A percentile compares a stretch with the other conserved stretches of the same genome.
Evolutionary conservation across 2,329 filamentous ascomycete genomes (phyloP).

Genomic region (Beauveria rudraprayagi): DNA sequence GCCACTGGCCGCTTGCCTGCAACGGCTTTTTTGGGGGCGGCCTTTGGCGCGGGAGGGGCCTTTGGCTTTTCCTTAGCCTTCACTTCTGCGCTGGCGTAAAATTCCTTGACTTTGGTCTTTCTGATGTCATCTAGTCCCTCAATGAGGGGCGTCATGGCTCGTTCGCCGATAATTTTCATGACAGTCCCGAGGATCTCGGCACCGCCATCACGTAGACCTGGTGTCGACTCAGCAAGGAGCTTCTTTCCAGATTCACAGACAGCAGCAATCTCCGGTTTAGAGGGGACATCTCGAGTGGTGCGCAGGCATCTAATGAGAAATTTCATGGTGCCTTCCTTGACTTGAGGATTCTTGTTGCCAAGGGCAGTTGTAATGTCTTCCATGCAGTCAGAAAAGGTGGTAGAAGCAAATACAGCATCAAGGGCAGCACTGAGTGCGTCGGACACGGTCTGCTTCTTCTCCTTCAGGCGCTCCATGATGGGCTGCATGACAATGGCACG

Average conservation of each 20-base stretch:
- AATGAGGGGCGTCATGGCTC: constrained; percentile 86
- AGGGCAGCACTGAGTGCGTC: constrained; percentile 82
- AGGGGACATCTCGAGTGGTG: constrained; percentile 74
- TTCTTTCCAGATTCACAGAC: constrained; percentile 90
- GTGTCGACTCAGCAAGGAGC: constrained; percentile 79
- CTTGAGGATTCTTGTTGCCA: constrained; percentile 92
- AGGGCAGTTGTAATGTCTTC: constrained; percentile 82
- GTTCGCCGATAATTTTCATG: constrained; percentile 98
- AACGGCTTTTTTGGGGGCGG: constrained; percentile 40
- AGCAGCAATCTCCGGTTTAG: constrained; percentile 71
- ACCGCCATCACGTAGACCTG: constrained; percentile 76
- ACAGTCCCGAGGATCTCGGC: constrained; percentile 87
- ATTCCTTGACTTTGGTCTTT: constrained; percentile 94
- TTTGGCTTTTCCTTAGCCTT: constrained; percentile 66
- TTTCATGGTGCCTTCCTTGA: constrained; percentile 90
- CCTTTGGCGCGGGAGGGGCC: constrained; percentile 52
- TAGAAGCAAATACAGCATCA: constrained; percentile 59
- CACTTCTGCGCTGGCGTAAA: constrained; percentile 54
- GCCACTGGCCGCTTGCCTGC: constrained; percentile 34
- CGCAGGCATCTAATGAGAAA: constrained; percentile 86
- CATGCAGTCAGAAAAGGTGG: constrained; percentile 74
- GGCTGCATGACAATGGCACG: constrained; percentile 72
- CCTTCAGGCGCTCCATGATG: constrained; percentile 92
- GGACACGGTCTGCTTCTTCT: constrained; percentile 85
- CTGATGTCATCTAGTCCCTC: constrained; percentile 92